Evolutionary conservation across 2,329 filamentous ascomycete genomes (phyloP), one percentile per base, ranked within the genome.

Genomic region (Akanthomyces lecanii): DNA sequence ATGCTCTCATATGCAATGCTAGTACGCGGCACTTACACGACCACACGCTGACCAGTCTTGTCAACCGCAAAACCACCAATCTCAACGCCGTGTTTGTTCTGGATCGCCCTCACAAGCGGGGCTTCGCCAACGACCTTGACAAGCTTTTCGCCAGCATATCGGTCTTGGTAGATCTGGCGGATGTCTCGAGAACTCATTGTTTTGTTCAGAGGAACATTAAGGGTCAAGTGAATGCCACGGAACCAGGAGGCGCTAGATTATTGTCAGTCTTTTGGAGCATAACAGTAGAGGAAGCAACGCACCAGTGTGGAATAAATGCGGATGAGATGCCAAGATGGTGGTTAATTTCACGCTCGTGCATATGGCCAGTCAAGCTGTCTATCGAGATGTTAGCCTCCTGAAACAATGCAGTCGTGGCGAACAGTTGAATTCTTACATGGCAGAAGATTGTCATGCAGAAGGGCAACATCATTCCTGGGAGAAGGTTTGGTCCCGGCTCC

Each of bases 41-140:
- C 94, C 0, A 96, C 93, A 58, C 95, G 85, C 84, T 92, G 95
- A 63, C 94, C 94, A 25, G 85, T 87, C 69, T 85, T 91, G 78
- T 97, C 89, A 45, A 97, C 92, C n/a, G 91, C 92, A 71, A 98
- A 98, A 0, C 91, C 93, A 64, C 95, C 95, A 75, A 99, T 92
- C 79, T 98, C 93, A 4, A 96, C 89, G 25, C 91, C 89, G 74
- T 98, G 94, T 79, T 89, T 91, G 66, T 89, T 87, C 69, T 85
- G 85, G 70, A 97, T 97, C 69, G 87, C 81, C 79, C 92, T 96
- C 63, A 98, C 94, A 12, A 88, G 79, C 3, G 94, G 95, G 0
- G 90, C 85, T 75, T 98, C 94, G 61, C 94, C 94, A 5, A 91
- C 85, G 23, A 98, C 86, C 83, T 95, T 97, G 73, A 99, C 89